A percentile compares a stretch with the other conserved stretches of the same genome.
Evolutionary conservation across 2,329 filamentous ascomycete species (phyloP).

Genomic region (Didymella sp.): DNA sequence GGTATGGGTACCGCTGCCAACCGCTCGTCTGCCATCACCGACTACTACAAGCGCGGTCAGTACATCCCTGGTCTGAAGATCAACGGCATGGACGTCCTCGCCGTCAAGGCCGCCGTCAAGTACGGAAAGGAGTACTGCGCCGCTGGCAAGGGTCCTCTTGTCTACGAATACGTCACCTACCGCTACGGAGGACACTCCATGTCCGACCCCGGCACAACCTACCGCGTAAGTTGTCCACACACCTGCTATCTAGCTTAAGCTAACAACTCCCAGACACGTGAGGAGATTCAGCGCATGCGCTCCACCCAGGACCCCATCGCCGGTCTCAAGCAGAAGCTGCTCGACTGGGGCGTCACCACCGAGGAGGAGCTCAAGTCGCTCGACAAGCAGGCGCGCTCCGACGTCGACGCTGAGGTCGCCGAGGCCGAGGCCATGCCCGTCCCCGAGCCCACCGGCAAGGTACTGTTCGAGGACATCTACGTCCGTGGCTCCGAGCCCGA

Average conservation of each 20-base stretch:
- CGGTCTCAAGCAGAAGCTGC: slow-evolving; percentile 95
- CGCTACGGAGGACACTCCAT: slow-evolving; percentile 99
- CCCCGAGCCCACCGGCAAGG: slow-evolving; percentile 79
- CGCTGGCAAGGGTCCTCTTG: slow-evolving; percentile 86
- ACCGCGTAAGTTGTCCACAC: slow-evolving; percentile 64
- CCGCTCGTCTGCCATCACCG: slow-evolving; percentile 92
- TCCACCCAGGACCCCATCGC: slow-evolving; percentile 98
- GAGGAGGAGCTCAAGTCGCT: slow-evolving; percentile 97
- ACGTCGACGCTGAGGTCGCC: slow-evolving; percentile 89
- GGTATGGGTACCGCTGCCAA: slow-evolving; percentile 98
- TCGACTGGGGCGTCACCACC: slow-evolving; percentile 89
- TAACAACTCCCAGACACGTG: slow-evolving; percentile 70
- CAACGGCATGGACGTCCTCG: slow-evolving; percentile 99
- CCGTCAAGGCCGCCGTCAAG: slow-evolving; percentile 93
- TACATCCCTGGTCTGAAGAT: slow-evolving; percentile 99
- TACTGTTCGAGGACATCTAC: slow-evolving; percentile 97
- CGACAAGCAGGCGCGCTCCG: slow-evolving; percentile 88
- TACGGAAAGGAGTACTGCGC: slow-evolving; percentile 89
- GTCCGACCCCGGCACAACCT: slow-evolving; percentile 99
- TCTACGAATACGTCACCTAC: slow-evolving; percentile 99
- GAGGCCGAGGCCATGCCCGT: slow-evolving; percentile 85
- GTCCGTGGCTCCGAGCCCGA: slow-evolving; percentile 84
- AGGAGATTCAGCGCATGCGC: slow-evolving; percentile 99
- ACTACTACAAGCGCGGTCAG: slow-evolving; percentile 99
- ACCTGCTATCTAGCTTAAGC: background rate